A percentile compares a stretch with the other conserved stretches of the same genome.
phyloP scores from a whole-genome alignment of 371 early-diverging fungal species.

The Amoeboradix gromovi region DNA sequence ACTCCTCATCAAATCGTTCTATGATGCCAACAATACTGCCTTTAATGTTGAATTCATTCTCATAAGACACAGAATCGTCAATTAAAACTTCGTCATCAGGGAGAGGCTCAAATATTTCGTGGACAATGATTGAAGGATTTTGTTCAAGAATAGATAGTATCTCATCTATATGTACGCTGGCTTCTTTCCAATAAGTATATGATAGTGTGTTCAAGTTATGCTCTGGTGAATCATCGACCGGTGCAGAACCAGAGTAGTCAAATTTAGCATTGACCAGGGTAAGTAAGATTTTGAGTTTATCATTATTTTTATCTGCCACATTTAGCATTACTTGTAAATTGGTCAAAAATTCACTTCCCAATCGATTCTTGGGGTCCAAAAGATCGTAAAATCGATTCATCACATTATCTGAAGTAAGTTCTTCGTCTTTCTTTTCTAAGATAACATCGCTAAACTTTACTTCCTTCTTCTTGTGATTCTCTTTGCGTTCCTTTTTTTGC shows the following conservation, averaged over 20 bases:
- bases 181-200: not conserved
- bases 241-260: not conserved
- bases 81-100: not conserved
- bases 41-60: conserved; percentile 11
- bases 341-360: not conserved
- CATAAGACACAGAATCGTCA: not conserved
- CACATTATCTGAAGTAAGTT: not conserved
- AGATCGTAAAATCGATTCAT: not conserved
- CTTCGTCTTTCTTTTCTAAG: not conserved
- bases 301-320: not conserved
- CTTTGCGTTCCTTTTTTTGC: not conserved
- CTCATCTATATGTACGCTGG: not conserved
- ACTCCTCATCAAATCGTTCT: conserved; percentile 86
- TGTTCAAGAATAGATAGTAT: not conserved
- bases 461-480: not conserved
- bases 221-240: not conserved
- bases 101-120: not conserved
- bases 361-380: not conserved
- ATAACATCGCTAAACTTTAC: not conserved
- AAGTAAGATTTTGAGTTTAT: not conserved
- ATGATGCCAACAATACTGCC: conserved; percentile 65
- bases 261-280: not conserved
- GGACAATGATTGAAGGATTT: not conserved
- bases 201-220: not conserved
- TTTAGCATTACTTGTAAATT: not conserved